These are phyloP conservation scores for Zygosaccharomyces pseudobailii DNA, from an alignment of 1,139 yeast genomes.

Conservation along the genomic window DNA sequence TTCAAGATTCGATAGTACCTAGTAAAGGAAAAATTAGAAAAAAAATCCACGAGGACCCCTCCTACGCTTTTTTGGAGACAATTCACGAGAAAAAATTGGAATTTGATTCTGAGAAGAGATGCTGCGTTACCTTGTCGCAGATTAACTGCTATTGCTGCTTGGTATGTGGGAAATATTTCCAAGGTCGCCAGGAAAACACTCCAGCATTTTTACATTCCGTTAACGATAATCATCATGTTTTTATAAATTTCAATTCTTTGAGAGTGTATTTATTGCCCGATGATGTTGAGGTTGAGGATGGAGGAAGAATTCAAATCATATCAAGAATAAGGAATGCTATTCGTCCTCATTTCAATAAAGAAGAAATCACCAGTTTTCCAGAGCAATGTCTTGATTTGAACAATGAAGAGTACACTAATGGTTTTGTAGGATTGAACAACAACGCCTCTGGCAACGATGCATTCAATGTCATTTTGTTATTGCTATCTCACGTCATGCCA, in stretches of 20 bases:
- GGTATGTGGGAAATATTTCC: conserved; percentile 68
- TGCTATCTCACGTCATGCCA: conserved; percentile 49
- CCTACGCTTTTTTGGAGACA: conserved; percentile 45
- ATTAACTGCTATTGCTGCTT: conserved; percentile 68
- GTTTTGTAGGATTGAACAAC: conserved; percentile 62
- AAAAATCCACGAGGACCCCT: conserved; percentile 3
- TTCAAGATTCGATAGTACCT: background rate
- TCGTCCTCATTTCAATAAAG: conserved; percentile 46
- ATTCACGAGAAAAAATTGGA: conserved; percentile 53
- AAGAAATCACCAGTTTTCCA: conserved; percentile 33
- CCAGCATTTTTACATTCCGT: conserved; percentile 69
- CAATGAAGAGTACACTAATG: conserved; percentile 49
- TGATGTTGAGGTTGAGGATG: conserved; percentile 12
- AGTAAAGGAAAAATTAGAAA: background rate
- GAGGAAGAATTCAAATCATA: conserved; percentile 25
- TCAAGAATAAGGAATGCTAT: conserved; percentile 51
- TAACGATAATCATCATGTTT: conserved; percentile 58
- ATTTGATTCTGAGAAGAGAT: conserved; percentile 65
- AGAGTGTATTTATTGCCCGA: conserved; percentile 62
- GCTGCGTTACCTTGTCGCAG: conserved; percentile 58
- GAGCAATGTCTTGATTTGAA: conserved; percentile 39
- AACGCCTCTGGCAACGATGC: conserved; percentile 45
- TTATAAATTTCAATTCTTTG: conserved; percentile 47
- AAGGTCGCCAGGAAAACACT: conserved; percentile 59
- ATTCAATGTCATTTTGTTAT: conserved; percentile 54